Evolutionary conservation across 139 green algal genomes (phyloP), one percentile per base, ranked within the genome.

Genomic region (Chlorella vulgaris): DNA sequence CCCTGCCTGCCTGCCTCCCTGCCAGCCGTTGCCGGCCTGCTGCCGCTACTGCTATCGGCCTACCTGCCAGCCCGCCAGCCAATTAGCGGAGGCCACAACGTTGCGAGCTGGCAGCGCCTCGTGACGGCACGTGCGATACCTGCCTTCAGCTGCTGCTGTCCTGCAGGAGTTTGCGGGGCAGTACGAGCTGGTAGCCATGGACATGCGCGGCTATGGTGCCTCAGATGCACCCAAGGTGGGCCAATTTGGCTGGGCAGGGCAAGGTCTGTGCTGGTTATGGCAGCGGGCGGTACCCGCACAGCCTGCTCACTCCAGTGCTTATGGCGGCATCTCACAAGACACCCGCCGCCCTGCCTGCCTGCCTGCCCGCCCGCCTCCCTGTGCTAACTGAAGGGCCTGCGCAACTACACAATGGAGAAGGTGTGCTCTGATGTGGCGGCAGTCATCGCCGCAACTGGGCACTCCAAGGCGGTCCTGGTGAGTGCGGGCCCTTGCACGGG

Each of bases 151-250:
- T 65, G 31, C n/a, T 28, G 13, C 10, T 7, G 3, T 26, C 26
- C 24, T 15, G 50, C 70, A 78, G 70, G 70, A 78, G 50, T 78
- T 78, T 78, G 70, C 70, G 21, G 70, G 70, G 31, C 50, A 66
- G 70, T 67, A 78, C 70, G 70, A 78, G 31, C 82, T 92, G 31
- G 90, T 89, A 38, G 90, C 91, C 2, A 36, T 95, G 50, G 88
- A 93, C 80, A 83, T 92, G 83, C 71, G 90, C 10, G 91, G 91
- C 33, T 95, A 89, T 69, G 85, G 86, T 40, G 55, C 65, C 38
- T 89, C 70, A 31, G 76, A 80, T 55, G 91, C 91, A 60, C 91
- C 90, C 21, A 63, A 90, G 80, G 78, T 84, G 29, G 4, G 29
- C 8, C n/a, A n/a, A n/a, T 7, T 73, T 13, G 61, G 61, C 28